Conservation (phyloP, 176 grass and related monocot genomes). For the Saccharum spontaneum region DNA sequence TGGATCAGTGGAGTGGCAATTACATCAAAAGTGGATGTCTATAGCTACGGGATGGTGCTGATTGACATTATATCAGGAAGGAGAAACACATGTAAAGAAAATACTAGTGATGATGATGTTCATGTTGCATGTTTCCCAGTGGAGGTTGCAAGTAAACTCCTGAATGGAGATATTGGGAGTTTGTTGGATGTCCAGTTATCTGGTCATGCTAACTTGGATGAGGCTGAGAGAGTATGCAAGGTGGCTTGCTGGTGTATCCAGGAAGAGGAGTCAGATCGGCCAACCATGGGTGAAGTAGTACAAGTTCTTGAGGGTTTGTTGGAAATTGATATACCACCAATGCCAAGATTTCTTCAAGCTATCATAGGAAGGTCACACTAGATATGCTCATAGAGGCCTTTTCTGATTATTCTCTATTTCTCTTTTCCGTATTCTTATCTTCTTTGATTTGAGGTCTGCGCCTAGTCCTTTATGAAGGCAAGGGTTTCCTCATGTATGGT, state of each 20-base stretch:
- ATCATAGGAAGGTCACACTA: too few relatives aligned
- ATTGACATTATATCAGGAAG: conserved; percentile 46
- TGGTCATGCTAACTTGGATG: conserved; percentile 37
- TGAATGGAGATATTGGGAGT: conserved; percentile 30
- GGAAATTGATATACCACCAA: conserved; percentile 41
- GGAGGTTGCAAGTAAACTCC: conserved; percentile 34
- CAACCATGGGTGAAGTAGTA: conserved; percentile 53
- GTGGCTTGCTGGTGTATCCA: conserved; percentile 57
- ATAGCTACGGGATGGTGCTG: conserved; percentile 63
- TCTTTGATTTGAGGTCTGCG: not conserved
- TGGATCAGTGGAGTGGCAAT: conserved; percentile 49
- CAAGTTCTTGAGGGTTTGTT: conserved; percentile 39
- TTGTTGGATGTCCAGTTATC: conserved; percentile 43
- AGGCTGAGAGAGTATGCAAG: conserved; percentile 38
- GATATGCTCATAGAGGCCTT: not conserved
- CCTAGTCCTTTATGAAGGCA: not conserved
- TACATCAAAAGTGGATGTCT: conserved; percentile 60
- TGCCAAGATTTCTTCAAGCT: conserved; percentile 42
- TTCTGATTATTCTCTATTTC: not conserved
- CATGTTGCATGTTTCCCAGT: conserved; percentile 37
- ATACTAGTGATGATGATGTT: conserved; percentile 7
- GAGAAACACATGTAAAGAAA: conserved; percentile 36
- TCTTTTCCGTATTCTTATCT: not conserved
- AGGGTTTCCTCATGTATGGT: not conserved
- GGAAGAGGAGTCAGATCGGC: conserved; percentile 39